Conservation (phyloP, 305 asterid genomes). For the Fraxinus ornus region DNA sequence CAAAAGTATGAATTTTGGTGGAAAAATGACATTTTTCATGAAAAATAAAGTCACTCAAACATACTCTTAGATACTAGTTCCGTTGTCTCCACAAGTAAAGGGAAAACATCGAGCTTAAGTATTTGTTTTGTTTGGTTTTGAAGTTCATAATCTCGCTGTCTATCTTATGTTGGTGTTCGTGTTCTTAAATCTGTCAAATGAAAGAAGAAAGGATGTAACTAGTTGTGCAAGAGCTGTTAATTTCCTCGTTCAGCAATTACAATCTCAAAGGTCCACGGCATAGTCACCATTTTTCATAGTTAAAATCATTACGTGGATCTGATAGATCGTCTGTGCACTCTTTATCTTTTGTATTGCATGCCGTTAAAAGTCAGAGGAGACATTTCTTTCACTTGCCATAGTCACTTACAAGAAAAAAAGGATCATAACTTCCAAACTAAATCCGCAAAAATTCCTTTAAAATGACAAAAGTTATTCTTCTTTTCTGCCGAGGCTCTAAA, state of each 20-base stretch:
- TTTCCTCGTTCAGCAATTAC: neutral
- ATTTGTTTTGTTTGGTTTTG: neutral
- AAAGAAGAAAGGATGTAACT: neutral
- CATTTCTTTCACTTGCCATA: neutral
- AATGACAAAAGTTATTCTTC: neutral
- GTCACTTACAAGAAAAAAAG: neutral
- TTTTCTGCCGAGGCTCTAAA: neutral
- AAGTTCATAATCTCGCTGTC: neutral
- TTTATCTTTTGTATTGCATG: neutral
- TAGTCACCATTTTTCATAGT: neutral
- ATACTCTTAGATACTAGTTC: neutral
- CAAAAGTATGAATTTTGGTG: too few species aligned
- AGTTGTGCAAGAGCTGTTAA: neutral
- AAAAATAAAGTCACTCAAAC: too few species aligned
- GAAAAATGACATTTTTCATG: too few species aligned
- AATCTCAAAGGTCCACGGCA: neutral
- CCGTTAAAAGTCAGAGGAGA: neutral
- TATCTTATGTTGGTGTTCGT: neutral
- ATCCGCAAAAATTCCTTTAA: neutral
- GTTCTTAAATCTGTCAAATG: neutral
- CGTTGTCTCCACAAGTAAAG: neutral
- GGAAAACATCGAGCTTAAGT: neutral
- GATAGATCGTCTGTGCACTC: neutral
- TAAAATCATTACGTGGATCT: neutral
- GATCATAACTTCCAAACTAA: neutral